Percentiles rank a stretch among this genome's conserved stretches.
Evolutionary conservation across 805 yeast species (phyloP).

Genomic region (Candida glaebosa): DNA sequence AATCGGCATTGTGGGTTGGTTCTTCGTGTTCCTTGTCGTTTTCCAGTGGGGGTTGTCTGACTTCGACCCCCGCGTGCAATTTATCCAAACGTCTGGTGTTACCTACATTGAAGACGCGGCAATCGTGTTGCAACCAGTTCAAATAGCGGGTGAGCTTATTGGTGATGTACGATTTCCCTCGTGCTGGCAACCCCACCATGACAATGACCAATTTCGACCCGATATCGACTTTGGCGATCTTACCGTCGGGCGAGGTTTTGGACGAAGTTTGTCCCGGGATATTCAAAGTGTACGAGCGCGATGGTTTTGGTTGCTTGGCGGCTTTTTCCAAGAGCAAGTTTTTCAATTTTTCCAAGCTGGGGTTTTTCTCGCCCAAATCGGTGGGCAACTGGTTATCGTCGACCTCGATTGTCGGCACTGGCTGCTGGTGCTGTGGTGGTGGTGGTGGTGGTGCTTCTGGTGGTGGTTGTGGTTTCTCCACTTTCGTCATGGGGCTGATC

Average conservation of each 20-base stretch:
- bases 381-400: slow-evolving; percentile 27
- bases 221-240: slow-evolving; percentile 60
- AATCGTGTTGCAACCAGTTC: slow-evolving; percentile 91
- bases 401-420: background rate
- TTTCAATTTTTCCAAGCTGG: slow-evolving; percentile 38
- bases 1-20: slow-evolving; percentile 65
- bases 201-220: slow-evolving; percentile 86
- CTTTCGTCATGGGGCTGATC: slow-evolving; percentile 12
- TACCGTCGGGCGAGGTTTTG: slow-evolving; percentile 73
- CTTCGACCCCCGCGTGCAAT: slow-evolving; percentile 62
- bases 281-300: slow-evolving; percentile 77
- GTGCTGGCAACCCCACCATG: slow-evolving; percentile 91
- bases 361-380: slow-evolving; percentile 37
- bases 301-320: slow-evolving; percentile 25
- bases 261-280: slow-evolving; percentile 90
- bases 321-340: slow-evolving; percentile 28
- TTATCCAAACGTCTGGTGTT: slow-evolving; percentile 82
- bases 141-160: slow-evolving; percentile 86
- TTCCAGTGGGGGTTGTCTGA: slow-evolving; percentile 50
- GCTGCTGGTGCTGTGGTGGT: no score
- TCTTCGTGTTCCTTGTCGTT: slow-evolving; percentile 32
- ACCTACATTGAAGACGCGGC: slow-evolving; percentile 92
- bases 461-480: background rate
- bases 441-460: background rate
- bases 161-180: slow-evolving; percentile 92